Base-by-base conservation (phyloP, 768 basidiomycete genomes). In the Coprinopsis marcescibilis region DNA sequence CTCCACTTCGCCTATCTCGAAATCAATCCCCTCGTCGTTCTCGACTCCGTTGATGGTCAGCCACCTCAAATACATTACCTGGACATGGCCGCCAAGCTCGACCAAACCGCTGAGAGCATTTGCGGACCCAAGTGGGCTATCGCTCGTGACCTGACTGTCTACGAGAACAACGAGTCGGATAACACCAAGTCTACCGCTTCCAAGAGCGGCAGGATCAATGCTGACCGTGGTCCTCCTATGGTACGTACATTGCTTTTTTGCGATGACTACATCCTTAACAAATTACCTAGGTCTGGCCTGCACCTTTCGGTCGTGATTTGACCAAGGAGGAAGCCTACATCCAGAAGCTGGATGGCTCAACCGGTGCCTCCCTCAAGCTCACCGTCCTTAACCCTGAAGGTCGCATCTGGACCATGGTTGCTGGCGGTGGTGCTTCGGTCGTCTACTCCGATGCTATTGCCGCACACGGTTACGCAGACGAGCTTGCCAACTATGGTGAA, bases 281-380 rank as follows among this genome's bases (percentile, higher is more conserved):
- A 29, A 27, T 43, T 21, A n/a, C 20, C 19, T 46, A 80, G 81
- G 78, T 83, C 44, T 92, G 84, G 83, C 87, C 88, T 34, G 91
- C 92, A 39, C 92, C 92, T 21, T 98, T 98, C 66, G 95, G 95
- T 65, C 92, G 95, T 57, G 88, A 93, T 63, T 72, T 99, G 67
- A 97, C 96, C 62, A 94, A 92, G 72, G 96, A 98, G 65, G 96
- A 98, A 66, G 95, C 95, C 3, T 99, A 96, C 72, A 97, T 99
- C 65, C 92, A 96, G 72, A 96, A 96, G 66, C 81, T 99, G 54
- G 96, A 98, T 54, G 91, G 77, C 17, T 93, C 90, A 17, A 99
- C 96, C 34, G 95, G 96, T 72, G 93, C 96, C 57, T 96, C 93
- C 7, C 84, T 99, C 63, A 99, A 99, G 66, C 79, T 99, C 36